Percentiles rank a stretch among this genome's conserved stretches.
phyloP scores from a whole-genome alignment of 2,329 filamentous ascomycete genomes.

The Ambrosiella beaveri region DNA sequence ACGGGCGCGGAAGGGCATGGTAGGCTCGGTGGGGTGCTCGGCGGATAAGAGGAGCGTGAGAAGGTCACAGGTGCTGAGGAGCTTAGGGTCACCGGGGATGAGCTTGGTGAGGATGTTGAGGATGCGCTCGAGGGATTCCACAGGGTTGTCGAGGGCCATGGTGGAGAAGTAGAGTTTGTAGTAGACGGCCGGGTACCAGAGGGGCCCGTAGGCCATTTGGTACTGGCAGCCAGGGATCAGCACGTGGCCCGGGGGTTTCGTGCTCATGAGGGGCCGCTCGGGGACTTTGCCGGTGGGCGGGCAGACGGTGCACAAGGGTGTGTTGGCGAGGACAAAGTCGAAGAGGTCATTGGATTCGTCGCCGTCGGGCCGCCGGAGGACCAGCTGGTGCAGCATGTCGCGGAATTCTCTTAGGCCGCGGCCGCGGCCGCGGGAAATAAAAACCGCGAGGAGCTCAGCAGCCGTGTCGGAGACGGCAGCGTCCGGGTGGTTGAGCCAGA shows the following conservation, averaged over 20 bases:
- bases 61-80: constrained; percentile 3
- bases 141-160: background rate
- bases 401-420: background rate
- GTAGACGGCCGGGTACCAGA: background rate
- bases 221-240: background rate
- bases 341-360: background rate
- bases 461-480: constrained; percentile 3
- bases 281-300: background rate
- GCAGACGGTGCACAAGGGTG: background rate
- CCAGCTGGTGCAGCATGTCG: background rate
- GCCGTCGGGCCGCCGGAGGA: background rate
- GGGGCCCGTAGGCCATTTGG: background rate
- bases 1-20: background rate
- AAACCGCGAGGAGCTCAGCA: constrained; percentile 1
- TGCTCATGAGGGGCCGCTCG: background rate
- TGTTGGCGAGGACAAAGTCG: background rate
- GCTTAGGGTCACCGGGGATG: background rate
- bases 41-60: background rate
- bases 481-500: constrained; percentile 8
- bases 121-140: background rate
- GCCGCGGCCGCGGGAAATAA: background rate
- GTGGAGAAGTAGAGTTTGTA: background rate
- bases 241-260: background rate
- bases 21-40: background rate
- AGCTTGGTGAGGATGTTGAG: background rate